Evolutionary conservation across 2,329 filamentous ascomycete species (phyloP), one percentile per base, ranked within the genome.

Genomic region (Penicillium freii): DNA sequence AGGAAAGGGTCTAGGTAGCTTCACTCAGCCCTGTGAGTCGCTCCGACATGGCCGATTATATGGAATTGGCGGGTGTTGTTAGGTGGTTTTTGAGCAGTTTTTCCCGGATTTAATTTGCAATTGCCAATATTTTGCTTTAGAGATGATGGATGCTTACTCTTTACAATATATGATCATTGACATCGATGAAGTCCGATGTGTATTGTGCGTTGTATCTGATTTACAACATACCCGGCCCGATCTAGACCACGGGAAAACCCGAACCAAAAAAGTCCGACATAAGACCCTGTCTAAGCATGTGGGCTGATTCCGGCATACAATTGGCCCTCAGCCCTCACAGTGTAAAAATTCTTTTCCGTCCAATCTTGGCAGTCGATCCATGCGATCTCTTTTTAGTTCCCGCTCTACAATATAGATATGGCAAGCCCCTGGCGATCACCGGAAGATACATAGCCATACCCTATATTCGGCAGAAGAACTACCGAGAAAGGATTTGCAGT

Each of bases 381-480:
- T 17, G 25, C 44, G 52, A 51, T 55, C 53, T 44, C 5, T 21
- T 21, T 50, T 55, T 55, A 55, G 53, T 51, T 51, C 54, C 54
- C 54, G 54, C 47, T 27, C 40, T 29, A 36, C 17, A 17, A 8
- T 4, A 17, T 34, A 45, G 29, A 29, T n/a, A 49, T 51, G 51
- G 38, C 23, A 38, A 44, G 46, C 51, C 51, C 53, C 53, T 25
- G 57, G 54, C 57, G 52, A 62, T 61, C 52, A 53, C 42, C 52
- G 57, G 31, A 57, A 27, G 31, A 46, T 46, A 43, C 9, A 15
- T 15, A 5, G 15, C 6, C 40, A 25, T 10, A n/a, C 6, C 15
- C 40, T 43, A 10, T 11, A 9, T 17, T 56, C 47, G 40, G 47
- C 23, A 40, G 15, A 7, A 25, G 39, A 51, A 39, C 31, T 42